Evolutionary conservation across 306 rosid species (phyloP).

Genomic region (Vigna hirtella): DNA sequence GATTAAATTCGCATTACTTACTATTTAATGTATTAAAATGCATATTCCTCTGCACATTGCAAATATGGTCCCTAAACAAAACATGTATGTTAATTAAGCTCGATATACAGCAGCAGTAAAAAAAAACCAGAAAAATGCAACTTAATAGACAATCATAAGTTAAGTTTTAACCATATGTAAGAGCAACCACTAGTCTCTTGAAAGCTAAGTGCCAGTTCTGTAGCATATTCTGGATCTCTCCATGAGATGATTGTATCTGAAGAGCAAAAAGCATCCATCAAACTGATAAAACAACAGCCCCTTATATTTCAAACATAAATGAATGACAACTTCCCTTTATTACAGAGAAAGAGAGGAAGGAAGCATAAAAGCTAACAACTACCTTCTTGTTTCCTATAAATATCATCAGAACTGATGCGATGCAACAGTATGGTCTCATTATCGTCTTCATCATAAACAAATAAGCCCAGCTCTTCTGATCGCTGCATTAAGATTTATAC

Average conservation of each 20-base stretch:
- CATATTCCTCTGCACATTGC: slow-evolving; percentile 86
- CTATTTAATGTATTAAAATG: slow-evolving; percentile 83
- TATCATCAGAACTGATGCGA: slow-evolving; percentile 80
- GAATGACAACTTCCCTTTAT: slow-evolving; percentile 17
- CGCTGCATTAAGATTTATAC: slow-evolving; percentile 61
- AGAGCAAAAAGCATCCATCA: slow-evolving; percentile 38
- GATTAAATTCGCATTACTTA: slow-evolving; percentile 57
- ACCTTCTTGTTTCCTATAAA: slow-evolving; percentile 99
- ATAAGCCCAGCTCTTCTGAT: slow-evolving; percentile 86
- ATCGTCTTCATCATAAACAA: slow-evolving; percentile 91
- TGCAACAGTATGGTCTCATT: slow-evolving; percentile 84
- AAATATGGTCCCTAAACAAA: slow-evolving; percentile 81
- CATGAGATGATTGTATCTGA: slow-evolving; percentile 94
- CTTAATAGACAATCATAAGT: slow-evolving; percentile 1
- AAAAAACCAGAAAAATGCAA: slow-evolving; percentile 9
- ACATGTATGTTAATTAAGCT: slow-evolving; percentile 42
- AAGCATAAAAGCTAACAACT: slow-evolving; percentile 39
- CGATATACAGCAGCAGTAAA: slow-evolving; percentile 37
- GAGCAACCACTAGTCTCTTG: slow-evolving; percentile 93
- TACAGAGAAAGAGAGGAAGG: slow-evolving; percentile 14
- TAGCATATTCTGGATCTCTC: slow-evolving; percentile 93
- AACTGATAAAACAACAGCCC: slow-evolving; percentile 6
- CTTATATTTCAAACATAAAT: slow-evolving; percentile 10
- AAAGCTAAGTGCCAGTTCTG: slow-evolving; percentile 96
- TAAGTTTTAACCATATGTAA: slow-evolving; percentile 84